A percentile compares a stretch with the other conserved stretches of the same genome.
phyloP scores from a whole-genome alignment of 2,329 filamentous ascomycete species.

The Venturiaceae sp. region DNA sequence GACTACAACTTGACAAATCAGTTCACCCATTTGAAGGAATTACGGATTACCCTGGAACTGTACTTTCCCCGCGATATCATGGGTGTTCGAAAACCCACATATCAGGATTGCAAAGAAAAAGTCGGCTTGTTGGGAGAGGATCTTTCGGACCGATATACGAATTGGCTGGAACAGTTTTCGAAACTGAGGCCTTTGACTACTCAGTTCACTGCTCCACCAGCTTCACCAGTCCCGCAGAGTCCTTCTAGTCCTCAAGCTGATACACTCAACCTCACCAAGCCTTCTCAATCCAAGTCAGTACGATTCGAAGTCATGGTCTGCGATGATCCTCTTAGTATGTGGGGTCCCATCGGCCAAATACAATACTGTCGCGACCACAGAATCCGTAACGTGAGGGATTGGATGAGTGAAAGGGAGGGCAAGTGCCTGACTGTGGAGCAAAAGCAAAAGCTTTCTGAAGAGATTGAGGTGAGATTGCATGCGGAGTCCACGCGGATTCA shows the following conservation, averaged over 20 bases:
- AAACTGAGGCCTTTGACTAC: neutral
- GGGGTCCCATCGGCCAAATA: neutral
- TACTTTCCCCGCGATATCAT: constrained; percentile 5
- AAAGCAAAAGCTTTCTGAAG: neutral
- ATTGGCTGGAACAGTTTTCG: neutral
- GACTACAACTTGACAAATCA: neutral
- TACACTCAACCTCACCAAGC: neutral
- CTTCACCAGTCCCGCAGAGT: too few relatives aligned
- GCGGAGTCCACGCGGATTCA: neutral
- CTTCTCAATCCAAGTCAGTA: neutral
- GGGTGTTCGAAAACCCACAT: neutral
- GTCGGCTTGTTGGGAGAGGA: neutral
- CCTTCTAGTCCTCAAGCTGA: too few relatives aligned
- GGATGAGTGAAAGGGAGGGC: neutral
- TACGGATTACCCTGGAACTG: constrained; percentile 1
- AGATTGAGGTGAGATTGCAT: neutral
- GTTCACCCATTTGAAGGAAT: neutral
- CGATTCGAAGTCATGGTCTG: constrained; percentile 1
- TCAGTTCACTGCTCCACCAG: too few relatives aligned
- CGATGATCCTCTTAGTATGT: constrained; percentile 4
- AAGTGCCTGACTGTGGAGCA: constrained; percentile 5
- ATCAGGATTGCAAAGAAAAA: neutral
- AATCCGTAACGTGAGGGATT: neutral
- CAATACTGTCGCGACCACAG: neutral
- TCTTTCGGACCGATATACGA: neutral